A percentile compares a stretch with the other conserved stretches of the same genome.
Conservation (phyloP, 2,329 filamentous ascomycete genomes). For the Xylaria sp. region DNA sequence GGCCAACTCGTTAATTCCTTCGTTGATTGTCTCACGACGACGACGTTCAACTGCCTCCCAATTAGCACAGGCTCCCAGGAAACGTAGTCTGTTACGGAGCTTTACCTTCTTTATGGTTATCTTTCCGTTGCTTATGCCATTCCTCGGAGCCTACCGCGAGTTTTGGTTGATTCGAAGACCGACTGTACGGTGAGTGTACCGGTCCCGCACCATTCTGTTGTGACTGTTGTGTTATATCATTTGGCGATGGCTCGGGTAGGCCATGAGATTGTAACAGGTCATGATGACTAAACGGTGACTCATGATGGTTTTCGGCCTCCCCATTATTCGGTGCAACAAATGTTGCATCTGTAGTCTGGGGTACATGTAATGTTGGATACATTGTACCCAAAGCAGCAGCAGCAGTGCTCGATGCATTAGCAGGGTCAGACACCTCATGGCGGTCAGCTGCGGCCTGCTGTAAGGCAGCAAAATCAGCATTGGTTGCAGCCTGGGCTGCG, state of each 20-base stretch:
- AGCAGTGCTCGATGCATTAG: conserved; percentile 68
- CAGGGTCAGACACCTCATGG: conserved; percentile 60
- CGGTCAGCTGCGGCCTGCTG: conserved; percentile 64
- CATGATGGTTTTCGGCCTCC: conserved; percentile 54
- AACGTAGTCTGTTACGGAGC: neutral
- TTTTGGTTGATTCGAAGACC: conserved; percentile 66
- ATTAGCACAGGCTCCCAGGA: conserved; percentile 33
- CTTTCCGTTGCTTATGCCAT: conserved; percentile 97
- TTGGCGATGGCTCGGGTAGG: conserved; percentile 50
- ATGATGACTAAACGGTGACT: conserved; percentile 50
- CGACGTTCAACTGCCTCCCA: conserved; percentile 83
- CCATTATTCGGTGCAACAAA: conserved; percentile 64
- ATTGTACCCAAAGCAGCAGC: conserved; percentile 68
- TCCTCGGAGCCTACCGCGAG: conserved; percentile 95
- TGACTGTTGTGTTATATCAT: conserved; percentile 39
- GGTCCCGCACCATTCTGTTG: conserved; percentile 57
- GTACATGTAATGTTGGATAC: conserved; percentile 70
- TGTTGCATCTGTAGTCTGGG: conserved; percentile 68
- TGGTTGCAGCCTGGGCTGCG: conserved; percentile 53
- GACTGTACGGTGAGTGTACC: conserved; percentile 45
- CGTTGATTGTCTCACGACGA: conserved; percentile 97
- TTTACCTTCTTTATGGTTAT: conserved; percentile 97
- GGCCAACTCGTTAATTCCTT: conserved; percentile 96
- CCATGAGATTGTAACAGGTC: conserved; percentile 54
- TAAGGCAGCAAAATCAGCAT: conserved; percentile 67